These are phyloP conservation scores for Aureobasidium musti DNA, from an alignment of 2,329 filamentous ascomycete species.

Conservation along the genomic window DNA sequence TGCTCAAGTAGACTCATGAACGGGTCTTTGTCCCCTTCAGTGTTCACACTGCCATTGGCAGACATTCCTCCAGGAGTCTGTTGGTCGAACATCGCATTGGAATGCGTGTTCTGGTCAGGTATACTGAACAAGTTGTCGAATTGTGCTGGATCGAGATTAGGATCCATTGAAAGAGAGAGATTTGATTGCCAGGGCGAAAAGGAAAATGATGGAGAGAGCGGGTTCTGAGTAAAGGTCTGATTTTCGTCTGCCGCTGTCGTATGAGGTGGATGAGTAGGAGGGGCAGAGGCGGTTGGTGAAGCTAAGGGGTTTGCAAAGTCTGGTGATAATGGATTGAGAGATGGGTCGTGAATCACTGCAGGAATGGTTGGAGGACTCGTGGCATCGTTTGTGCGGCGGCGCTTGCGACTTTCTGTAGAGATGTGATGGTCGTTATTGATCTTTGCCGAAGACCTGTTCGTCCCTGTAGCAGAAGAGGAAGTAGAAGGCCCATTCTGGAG, in stretches of 20 bases:
- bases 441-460: neutral
- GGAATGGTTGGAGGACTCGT: conserved; percentile 14
- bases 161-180: conserved; percentile 25
- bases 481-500: neutral
- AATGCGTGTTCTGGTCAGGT: conserved; percentile 13
- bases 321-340: conserved; percentile 15
- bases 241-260: conserved; percentile 13
- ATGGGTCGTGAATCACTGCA: conserved; percentile 28
- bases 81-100: conserved; percentile 39
- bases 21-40: conserved; percentile 69
- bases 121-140: conserved; percentile 36
- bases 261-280: neutral
- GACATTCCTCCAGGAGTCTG: conserved; percentile 51
- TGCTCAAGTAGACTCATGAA: conserved; percentile 79
- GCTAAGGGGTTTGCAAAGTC: conserved; percentile 9
- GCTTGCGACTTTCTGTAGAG: conserved; percentile 13
- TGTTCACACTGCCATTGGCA: conserved; percentile 44
- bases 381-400: conserved; percentile 26
- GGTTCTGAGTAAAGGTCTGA: conserved; percentile 38
- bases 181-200: conserved; percentile 36
- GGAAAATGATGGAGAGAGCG: conserved; percentile 48
- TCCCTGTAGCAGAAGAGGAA: neutral
- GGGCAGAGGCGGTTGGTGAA: conserved; percentile 18
- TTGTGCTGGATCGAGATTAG: conserved; percentile 11
- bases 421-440: neutral